Base-by-base conservation (phyloP, 257 asterid genomes). In the Osmanthus fragrans region DNA sequence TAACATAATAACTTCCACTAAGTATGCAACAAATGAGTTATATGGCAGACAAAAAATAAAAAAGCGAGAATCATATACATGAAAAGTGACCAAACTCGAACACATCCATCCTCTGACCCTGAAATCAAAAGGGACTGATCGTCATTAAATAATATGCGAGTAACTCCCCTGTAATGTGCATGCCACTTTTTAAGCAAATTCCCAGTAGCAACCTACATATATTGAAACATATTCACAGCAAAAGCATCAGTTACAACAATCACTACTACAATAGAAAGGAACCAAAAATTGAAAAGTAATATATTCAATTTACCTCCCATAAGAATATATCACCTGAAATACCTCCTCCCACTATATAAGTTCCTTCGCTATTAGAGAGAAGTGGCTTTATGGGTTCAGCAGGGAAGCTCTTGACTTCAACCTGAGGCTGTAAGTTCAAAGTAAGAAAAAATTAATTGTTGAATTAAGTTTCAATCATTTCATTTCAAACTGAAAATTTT, bases 61-160 rank as follows among this genome's bases (percentile, higher is more conserved):
- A 68, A 80, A 64, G 11, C 42, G 0, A 15, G 56, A 68, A 72
- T 15, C 75, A 72, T 89, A 77, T 91, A 93, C 99, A 87, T 83
- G 84, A 93, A 87, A 77, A 92, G 92, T 6, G 99, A 92, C 99
- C 98, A 96, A 81, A 96, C 97, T n/a, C 97, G 92, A 87, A 96
- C 89, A 74, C 86, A 84, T 77, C 98, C 99, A 85, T 96, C 99
- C 77, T 92, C 98, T 0, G 98, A 81, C 80, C 98, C 97, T 12
- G 97, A 96, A 54, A 94, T 27, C 86, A 96, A 77, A 78, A 96
- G 96, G 47, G 97, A 96, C 73, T 93, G 94, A 80, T 96, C 98
- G 71, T 93, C 96, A 69, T 88, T 86, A 82, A 96, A 93, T 11
- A 83, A 79, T 89, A 93, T 82, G 90, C 93, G 89, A 39, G 89